phyloP scores from a whole-genome alignment of 768 basidiomycete genomes.

The Rhizopogon sp. region DNA sequence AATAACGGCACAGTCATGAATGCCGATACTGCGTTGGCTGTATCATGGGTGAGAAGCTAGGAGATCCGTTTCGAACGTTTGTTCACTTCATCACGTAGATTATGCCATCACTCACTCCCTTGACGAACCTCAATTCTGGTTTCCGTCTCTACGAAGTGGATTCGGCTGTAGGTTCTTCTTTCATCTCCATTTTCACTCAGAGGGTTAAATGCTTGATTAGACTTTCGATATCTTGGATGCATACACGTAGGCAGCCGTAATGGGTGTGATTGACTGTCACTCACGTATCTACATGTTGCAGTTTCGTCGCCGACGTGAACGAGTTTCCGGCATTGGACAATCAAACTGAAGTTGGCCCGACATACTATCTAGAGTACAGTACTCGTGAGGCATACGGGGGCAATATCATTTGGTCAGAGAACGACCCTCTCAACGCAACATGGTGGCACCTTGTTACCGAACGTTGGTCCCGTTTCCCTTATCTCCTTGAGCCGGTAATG shows the following conservation, averaged over 20 bases:
- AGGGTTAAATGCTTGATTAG: constrained; percentile 25
- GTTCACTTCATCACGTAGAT: constrained; percentile 5
- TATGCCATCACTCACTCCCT: constrained; percentile 59
- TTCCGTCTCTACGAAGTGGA: constrained; percentile 46
- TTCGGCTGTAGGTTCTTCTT: constrained; percentile 21
- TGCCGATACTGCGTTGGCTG: constrained; percentile 47
- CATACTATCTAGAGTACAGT: constrained; percentile 58
- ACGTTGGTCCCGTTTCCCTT: constrained; percentile 30
- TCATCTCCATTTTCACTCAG: background rate
- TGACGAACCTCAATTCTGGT: constrained; percentile 67
- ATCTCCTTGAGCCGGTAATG: background rate
- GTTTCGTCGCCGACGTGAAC: constrained; percentile 62
- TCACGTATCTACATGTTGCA: constrained; percentile 18
- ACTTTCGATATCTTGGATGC: constrained; percentile 73
- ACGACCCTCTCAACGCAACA: constrained; percentile 69
- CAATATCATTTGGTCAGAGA: constrained; percentile 45
- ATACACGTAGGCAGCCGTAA: constrained; percentile 48
- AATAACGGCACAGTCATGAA: constrained; percentile 62
- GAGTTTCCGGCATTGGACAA: constrained; percentile 50
- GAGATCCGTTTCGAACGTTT: background rate
- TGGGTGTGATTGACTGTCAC: background rate
- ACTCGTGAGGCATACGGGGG: constrained; percentile 62
- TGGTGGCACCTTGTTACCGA: constrained; percentile 80
- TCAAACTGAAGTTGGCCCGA: constrained; percentile 53
- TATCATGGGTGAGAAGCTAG: constrained; percentile 36